Evolutionary conservation across 257 asterid genomes (phyloP).

Genomic region (Mitragyna speciosa): DNA sequence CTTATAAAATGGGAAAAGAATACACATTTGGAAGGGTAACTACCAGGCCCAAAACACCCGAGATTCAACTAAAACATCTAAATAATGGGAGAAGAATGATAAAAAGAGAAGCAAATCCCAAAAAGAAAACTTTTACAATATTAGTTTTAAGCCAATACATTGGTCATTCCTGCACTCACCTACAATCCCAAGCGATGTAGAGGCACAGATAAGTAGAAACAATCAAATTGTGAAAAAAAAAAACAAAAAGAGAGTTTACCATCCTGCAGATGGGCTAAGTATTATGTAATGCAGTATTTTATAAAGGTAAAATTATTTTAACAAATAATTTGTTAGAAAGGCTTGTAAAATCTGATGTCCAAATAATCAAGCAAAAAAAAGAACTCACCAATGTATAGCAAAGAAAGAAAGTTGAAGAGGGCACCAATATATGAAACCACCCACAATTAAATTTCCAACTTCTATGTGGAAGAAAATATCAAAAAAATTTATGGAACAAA

Average conservation of each 20-base stretch:
- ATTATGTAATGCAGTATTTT: neutral
- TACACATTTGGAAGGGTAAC: constrained; percentile 74
- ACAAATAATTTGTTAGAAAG: neutral
- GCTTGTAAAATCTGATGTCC: neutral
- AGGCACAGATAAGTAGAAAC: neutral
- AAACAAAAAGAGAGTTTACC: neutral
- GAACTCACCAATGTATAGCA: constrained; percentile 66
- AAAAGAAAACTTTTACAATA: neutral
- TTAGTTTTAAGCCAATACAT: no score
- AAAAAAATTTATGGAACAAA: no score
- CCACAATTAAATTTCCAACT: no score
- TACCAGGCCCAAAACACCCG: constrained; percentile 91
- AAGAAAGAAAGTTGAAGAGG: constrained; percentile 70
- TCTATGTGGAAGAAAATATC: no score
- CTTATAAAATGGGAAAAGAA: no score
- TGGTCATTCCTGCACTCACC: neutral
- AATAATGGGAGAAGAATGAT: neutral
- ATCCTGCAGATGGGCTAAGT: neutral
- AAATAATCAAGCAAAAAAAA: neutral
- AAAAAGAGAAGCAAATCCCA: no score
- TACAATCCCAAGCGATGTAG: neutral
- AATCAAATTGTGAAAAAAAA: neutral
- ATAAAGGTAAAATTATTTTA: neutral
- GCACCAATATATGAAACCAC: constrained; percentile 71
- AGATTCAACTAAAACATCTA: constrained; percentile 7